phyloP scores from a whole-genome alignment of 805 yeast species.

The Kodamaea laetipori region DNA sequence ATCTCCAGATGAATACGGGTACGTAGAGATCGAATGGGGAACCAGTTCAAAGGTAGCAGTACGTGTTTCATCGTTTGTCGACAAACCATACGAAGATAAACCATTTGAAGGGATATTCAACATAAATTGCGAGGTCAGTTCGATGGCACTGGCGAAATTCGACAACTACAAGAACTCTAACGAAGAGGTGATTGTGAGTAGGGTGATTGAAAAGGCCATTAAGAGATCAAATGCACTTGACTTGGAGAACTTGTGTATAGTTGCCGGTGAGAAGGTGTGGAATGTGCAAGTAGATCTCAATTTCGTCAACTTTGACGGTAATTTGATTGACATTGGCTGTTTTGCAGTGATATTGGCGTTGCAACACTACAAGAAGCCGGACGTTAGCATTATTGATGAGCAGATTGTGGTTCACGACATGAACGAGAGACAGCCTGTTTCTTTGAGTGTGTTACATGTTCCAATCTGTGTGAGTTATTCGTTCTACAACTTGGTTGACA shows the following conservation, averaged over 20 bases:
- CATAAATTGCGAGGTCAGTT: slow-evolving; percentile 81
- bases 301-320: slow-evolving; percentile 89
- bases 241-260: slow-evolving; percentile 84
- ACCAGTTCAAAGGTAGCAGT: slow-evolving; percentile 71
- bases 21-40: slow-evolving; percentile 77
- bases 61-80: slow-evolving; percentile 72
- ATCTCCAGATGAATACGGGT: slow-evolving; percentile 73
- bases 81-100: slow-evolving; percentile 82
- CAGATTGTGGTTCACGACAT: slow-evolving; percentile 66
- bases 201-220: slow-evolving; percentile 89
- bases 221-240: slow-evolving; percentile 90
- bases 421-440: slow-evolving; percentile 84
- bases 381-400: slow-evolving; percentile 64
- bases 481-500: slow-evolving; percentile 69
- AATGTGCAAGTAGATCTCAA: slow-evolving; percentile 86
- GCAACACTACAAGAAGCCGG: slow-evolving; percentile 81
- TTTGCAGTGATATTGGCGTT: slow-evolving; percentile 87
- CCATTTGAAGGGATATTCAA: slow-evolving; percentile 91
- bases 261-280: slow-evolving; percentile 93
- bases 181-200: slow-evolving; percentile 75
- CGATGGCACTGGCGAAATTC: slow-evolving; percentile 87
- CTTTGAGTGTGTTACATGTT: slow-evolving; percentile 80
- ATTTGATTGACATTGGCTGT: slow-evolving; percentile 86
- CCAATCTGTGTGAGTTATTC: slow-evolving; percentile 90
- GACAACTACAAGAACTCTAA: slow-evolving; percentile 74